Evolutionary conservation across 305 asterid species (phyloP).

Genomic region (Fraxinus paxiana): DNA sequence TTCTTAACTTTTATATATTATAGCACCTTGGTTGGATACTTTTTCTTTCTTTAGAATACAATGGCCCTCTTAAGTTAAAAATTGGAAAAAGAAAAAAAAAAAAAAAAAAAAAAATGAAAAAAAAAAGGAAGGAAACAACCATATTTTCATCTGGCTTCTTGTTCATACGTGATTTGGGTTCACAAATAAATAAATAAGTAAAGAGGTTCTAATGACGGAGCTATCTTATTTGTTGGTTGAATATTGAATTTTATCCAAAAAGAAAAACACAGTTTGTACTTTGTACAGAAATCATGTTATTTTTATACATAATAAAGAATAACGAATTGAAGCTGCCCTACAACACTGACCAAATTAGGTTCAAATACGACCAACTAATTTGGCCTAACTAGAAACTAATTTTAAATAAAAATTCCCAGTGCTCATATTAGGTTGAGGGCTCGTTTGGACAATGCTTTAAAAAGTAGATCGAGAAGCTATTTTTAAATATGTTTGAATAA

Average conservation of each 20-base stretch:
- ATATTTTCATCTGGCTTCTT: background rate
- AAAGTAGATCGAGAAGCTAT: background rate
- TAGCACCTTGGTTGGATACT: background rate
- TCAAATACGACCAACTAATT: background rate
- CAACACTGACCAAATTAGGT: background rate
- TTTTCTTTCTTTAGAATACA: background rate
- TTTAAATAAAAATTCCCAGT: background rate
- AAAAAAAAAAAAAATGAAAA: too few species aligned
- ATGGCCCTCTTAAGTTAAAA: background rate
- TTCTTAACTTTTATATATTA: background rate
- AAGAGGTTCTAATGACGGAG: background rate
- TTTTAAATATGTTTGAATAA: background rate
- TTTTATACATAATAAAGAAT: background rate
- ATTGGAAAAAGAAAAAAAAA: too few species aligned
- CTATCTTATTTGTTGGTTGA: background rate
- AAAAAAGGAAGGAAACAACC: too few species aligned
- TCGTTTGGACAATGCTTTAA: background rate
- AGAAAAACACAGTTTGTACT: too few species aligned
- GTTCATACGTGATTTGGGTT: background rate
- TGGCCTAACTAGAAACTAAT: background rate
- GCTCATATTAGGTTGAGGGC: background rate
- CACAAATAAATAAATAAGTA: background rate
- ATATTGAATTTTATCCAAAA: background rate
- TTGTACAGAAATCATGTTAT: background rate
- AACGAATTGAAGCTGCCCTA: background rate